Evolutionary conservation across 306 rosid genomes (phyloP).

Genomic region (Chamaecrista fasciculata): DNA sequence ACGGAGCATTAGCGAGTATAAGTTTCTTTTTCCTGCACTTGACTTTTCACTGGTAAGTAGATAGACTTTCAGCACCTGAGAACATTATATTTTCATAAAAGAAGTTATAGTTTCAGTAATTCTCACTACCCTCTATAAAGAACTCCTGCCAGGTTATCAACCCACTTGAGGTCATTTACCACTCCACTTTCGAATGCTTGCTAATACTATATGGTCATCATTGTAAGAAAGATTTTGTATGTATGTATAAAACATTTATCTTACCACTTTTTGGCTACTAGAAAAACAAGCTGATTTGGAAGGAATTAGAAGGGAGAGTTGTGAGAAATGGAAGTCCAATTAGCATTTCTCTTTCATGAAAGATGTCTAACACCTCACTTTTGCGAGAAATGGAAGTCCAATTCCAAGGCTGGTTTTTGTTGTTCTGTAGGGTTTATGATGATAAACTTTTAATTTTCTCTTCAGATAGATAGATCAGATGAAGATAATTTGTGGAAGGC

Average conservation of each 20-base stretch:
- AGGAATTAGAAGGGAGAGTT: background rate
- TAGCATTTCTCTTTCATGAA: conserved; percentile 1
- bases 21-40: conserved; percentile 73
- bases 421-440: conserved; percentile 28
- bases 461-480: conserved; percentile 72
- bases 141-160: background rate
- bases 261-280: background rate
- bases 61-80: conserved; percentile 6
- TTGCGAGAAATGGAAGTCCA: conserved; percentile 10
- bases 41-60: conserved; percentile 83
- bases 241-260: too few species aligned
- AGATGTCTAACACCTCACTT: conserved; percentile 27
- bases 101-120: background rate
- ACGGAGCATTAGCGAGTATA: conserved; percentile 68
- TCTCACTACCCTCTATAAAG: background rate
- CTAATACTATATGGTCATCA: background rate
- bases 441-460: conserved; percentile 22
- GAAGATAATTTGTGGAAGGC: conserved; percentile 78
- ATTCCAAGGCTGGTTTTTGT: conserved; percentile 6
- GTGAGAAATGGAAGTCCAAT: background rate
- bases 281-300: background rate
- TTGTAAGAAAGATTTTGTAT: too few species aligned
- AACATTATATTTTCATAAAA: background rate
- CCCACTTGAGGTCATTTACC: background rate
- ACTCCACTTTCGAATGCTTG: background rate